These are phyloP conservation scores for Aspergillus cejpii DNA, from an alignment of 2,329 filamentous ascomycete genomes.

Conservation along the genomic window DNA sequence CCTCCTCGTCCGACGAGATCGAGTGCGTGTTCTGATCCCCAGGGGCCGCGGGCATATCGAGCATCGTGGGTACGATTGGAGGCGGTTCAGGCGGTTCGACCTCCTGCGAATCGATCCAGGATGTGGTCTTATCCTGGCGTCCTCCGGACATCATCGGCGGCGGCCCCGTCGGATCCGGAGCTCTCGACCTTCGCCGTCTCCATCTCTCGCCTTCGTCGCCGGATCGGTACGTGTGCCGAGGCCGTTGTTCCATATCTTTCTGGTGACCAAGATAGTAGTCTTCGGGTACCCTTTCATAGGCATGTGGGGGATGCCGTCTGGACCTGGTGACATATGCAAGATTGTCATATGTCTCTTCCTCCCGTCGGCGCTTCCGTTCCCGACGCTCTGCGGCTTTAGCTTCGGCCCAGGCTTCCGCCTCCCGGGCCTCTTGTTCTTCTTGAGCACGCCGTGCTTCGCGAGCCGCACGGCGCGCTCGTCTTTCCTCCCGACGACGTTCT, in stretches of 20 bases:
- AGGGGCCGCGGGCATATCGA: conserved; percentile 36
- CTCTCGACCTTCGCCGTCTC: conserved; percentile 34
- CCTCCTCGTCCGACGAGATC: conserved; percentile 41
- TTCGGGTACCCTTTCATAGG: conserved; percentile 24
- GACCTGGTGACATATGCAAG: conserved; percentile 24
- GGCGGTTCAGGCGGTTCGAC: conserved; percentile 45
- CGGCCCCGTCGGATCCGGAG: conserved; percentile 18
- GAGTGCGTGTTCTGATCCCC: conserved; percentile 29
- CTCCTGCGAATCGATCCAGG: conserved; percentile 45
- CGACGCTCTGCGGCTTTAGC: conserved; percentile 37
- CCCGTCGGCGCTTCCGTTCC: conserved; percentile 35
- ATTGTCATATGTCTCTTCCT: conserved; percentile 26
- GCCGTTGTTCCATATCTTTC: conserved; percentile 17
- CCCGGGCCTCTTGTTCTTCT: conserved; percentile 49
- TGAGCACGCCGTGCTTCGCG: conserved; percentile 29
- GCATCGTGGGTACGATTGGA: conserved; percentile 41
- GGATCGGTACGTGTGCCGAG: conserved; percentile 27
- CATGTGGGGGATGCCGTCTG: conserved; percentile 30
- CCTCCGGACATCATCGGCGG: conserved; percentile 32
- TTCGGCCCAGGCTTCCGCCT: conserved; percentile 49
- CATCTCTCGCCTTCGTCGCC: conserved; percentile 28
- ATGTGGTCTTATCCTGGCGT: conserved; percentile 45
- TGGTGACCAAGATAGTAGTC: conserved; percentile 25
- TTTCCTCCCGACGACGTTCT: conserved; percentile 29
- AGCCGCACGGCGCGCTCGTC: conserved; percentile 29